Conservation (phyloP, 495 filamentous ascomycete genomes). For the Darksidea phi region DNA sequence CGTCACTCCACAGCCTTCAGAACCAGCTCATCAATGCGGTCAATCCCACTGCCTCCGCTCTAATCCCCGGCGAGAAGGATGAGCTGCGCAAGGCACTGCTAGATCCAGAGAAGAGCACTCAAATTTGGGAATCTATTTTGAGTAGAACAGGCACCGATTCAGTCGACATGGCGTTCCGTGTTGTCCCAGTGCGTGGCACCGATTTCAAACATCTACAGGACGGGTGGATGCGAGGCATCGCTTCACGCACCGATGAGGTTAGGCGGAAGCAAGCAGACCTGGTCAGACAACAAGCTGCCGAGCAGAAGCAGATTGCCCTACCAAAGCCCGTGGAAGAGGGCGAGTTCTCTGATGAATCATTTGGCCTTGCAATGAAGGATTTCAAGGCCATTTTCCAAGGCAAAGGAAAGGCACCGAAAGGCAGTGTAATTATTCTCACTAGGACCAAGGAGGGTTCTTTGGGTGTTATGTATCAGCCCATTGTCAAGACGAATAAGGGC, state of each 20-base stretch:
- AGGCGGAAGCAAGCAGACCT: conserved; percentile 23
- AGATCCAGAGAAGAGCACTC: conserved; percentile 64
- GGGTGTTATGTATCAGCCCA: conserved; percentile 63
- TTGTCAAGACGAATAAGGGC: conserved; percentile 42
- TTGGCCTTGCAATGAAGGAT: conserved; percentile 65
- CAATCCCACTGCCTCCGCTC: conserved; percentile 64
- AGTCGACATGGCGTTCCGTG: conserved; percentile 68
- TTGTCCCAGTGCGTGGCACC: conserved; percentile 83
- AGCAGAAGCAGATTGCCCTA: conserved; percentile 13
- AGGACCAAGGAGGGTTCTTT: conserved; percentile 65
- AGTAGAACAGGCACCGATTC: conserved; percentile 50
- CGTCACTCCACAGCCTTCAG: conserved; percentile 65
- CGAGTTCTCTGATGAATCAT: conserved; percentile 51
- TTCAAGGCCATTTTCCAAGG: conserved; percentile 79
- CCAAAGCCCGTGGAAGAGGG: conserved; percentile 26
- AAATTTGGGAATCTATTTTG: conserved; percentile 71
- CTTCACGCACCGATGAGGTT: conserved; percentile 58
- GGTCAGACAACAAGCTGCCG: conserved; percentile 22
- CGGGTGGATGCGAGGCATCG: conserved; percentile 83
- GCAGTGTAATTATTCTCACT: conserved; percentile 68
- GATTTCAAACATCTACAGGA: conserved; percentile 90
- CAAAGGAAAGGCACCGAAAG: conserved; percentile 67
- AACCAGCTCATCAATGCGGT: conserved; percentile 51
- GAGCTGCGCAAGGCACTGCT: conserved; percentile 65
- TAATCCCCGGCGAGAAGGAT: conserved; percentile 76